Percentiles rank a stretch among this genome's conserved stretches.
Conservation (phyloP, 441 rosid genomes). For the Erodium trifolium region DNA sequence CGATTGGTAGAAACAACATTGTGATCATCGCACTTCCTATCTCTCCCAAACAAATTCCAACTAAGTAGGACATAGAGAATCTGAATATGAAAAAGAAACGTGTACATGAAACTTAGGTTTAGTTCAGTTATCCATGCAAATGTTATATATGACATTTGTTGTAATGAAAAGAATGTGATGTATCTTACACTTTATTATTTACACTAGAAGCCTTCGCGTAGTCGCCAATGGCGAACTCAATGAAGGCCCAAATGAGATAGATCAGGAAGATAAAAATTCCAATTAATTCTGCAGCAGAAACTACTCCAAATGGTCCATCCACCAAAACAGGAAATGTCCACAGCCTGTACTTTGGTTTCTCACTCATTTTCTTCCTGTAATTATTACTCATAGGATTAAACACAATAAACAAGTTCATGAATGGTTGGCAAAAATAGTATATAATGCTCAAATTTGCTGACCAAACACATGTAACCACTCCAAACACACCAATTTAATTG, state of each 20-base stretch:
- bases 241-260: constrained; percentile 62
- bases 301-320: constrained; percentile 89
- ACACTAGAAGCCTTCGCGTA: constrained; percentile 32
- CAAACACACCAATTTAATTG: no score
- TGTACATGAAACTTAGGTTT: neutral
- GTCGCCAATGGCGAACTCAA: constrained; percentile 46
- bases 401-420: no score
- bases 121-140: neutral
- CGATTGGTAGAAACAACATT: constrained; percentile 51
- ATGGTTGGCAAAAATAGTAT: no score
- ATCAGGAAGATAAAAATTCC: constrained; percentile 56
- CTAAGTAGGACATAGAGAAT: constrained; percentile 40
- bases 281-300: constrained; percentile 80
- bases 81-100: constrained; percentile 30
- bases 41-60: constrained; percentile 68
- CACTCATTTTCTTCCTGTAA: constrained; percentile 42
- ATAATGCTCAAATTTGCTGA: no score
- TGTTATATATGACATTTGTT: no score
- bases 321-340: constrained; percentile 89
- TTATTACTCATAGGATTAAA: no score
- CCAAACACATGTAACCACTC: no score
- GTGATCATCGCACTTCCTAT: constrained; percentile 63
- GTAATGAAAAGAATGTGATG: no score
- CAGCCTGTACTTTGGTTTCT: constrained; percentile 45
- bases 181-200: constrained; percentile 31